Conservation (phyloP, 345 rosid genomes). For the Excoecaria cochinchinensis region DNA sequence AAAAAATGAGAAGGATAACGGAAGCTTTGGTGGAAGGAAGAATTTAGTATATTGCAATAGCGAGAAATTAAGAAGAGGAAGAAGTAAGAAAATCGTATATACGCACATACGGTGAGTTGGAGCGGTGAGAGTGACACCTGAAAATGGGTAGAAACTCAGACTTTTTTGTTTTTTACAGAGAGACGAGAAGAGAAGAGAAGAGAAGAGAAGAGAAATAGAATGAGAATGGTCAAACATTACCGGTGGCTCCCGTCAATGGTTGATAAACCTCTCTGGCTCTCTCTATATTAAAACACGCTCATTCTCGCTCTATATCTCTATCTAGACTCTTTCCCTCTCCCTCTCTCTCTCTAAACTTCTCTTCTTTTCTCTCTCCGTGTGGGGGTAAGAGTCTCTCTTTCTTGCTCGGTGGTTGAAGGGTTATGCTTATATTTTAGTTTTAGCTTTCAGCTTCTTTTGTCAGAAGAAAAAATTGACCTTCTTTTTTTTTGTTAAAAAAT, state of each 20-base stretch:
- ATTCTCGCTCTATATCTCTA: not conserved
- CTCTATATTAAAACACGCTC: conserved; percentile 3
- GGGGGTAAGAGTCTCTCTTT: not conserved
- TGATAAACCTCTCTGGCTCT: conserved; percentile 42
- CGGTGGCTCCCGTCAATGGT: conserved; percentile 58
- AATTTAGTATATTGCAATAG: not conserved
- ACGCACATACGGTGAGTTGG: not conserved
- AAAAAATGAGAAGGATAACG: too few species aligned
- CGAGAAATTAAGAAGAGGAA: not conserved
- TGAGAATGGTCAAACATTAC: conserved; percentile 47
- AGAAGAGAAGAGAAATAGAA: conserved; percentile 7
- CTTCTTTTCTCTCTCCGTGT: conserved; percentile 11
- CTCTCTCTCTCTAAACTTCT: not conserved
- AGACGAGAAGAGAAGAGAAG: not conserved
- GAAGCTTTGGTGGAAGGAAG: not conserved
- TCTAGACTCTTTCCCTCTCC: not conserved
- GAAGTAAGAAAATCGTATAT: not conserved
- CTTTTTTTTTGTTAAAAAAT: not conserved
- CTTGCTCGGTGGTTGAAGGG: conserved; percentile 19
- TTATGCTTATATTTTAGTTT: not conserved
- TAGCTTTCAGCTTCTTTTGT: conserved; percentile 13
- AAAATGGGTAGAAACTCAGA: conserved; percentile 29
- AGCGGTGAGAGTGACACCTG: conserved; percentile 27
- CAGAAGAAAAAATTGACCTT: not conserved
- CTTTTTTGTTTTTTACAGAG: conserved; percentile 7